These are phyloP conservation scores for Gnomoniopsis smithogilvyi DNA, from an alignment of 2,329 filamentous ascomycete genomes.

Conservation along the genomic window DNA sequence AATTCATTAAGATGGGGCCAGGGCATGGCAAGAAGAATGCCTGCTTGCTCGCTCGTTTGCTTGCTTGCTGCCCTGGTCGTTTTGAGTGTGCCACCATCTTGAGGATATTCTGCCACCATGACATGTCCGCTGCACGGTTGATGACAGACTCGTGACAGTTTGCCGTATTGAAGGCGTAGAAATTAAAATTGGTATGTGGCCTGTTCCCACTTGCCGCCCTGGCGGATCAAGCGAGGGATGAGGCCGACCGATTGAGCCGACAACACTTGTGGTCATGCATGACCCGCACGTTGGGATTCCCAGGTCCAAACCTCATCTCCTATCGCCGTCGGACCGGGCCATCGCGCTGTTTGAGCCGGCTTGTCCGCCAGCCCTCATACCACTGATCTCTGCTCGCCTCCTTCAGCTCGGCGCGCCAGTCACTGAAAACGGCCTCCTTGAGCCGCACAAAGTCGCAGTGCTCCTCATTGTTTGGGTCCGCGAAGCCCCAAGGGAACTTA, in stretches of 20 bases:
- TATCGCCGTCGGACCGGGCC: constrained; percentile 35
- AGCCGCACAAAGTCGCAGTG: constrained; percentile 93
- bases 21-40: neutral
- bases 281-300: neutral
- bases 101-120: neutral
- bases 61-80: neutral
- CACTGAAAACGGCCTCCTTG: constrained; percentile 87
- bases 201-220: neutral
- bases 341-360: constrained; percentile 56
- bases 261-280: neutral
- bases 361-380: constrained; percentile 94
- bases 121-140: neutral
- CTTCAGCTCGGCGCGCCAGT: constrained; percentile 88
- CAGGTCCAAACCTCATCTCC: constrained; percentile 19
- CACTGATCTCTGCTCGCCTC: constrained; percentile 88
- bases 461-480: constrained; percentile 83
- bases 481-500: constrained; percentile 94
- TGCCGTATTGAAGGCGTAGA: too few species aligned
- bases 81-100: neutral
- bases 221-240: neutral
- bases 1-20: constrained; percentile 6
- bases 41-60: neutral
- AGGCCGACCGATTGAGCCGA: neutral
- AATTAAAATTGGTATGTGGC: too few species aligned
- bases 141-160: too few species aligned